A percentile compares a stretch with the other conserved stretches of the same genome.
Evolutionary conservation across 805 yeast species (phyloP).

Genomic region (Metschnikowia continentalis): DNA sequence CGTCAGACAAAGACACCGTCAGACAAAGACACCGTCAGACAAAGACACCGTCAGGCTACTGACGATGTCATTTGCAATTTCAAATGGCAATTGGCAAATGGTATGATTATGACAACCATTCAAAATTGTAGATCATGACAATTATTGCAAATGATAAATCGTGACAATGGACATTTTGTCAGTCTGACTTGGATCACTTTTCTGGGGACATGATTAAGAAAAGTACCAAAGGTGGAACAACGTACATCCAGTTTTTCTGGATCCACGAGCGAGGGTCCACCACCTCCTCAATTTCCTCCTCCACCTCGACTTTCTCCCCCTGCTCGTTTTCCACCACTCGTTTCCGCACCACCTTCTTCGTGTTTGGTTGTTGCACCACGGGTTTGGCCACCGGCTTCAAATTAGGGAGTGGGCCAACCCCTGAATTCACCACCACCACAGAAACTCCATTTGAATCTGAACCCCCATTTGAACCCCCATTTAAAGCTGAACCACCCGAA

Average conservation of each 20-base stretch:
- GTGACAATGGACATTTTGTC: not conserved
- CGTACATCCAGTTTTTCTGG: conserved; percentile 60
- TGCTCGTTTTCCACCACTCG: conserved; percentile 19
- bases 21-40: too few species aligned
- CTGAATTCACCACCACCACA: conserved; percentile 2
- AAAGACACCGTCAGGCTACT: conserved; percentile 49
- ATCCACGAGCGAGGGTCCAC: conserved; percentile 43
- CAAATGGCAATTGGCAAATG: too few species aligned
- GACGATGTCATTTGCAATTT: conserved; percentile 74
- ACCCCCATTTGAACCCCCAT: not conserved
- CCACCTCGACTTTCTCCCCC: conserved; percentile 22
- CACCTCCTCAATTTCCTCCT: conserved; percentile 20
- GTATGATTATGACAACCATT: too few species aligned
- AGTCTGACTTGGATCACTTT: conserved; percentile 4
- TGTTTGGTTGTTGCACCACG: conserved; percentile 4
- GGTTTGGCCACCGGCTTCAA: conserved; percentile 18
- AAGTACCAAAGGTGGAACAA: conserved; percentile 44
- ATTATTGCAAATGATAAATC: too few species aligned
- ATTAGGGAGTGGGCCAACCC: conserved; percentile 27
- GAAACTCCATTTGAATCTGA: not conserved
- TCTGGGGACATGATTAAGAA: conserved; percentile 32
- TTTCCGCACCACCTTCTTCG: conserved; percentile 17
- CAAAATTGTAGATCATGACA: too few species aligned
- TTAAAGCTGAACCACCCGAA: too few species aligned
- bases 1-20: conserved; percentile 25